Evolutionary conservation across 208 protist species (phyloP), one percentile per base, ranked within the genome.

Genomic region (Blechomonas ayalai): DNA sequence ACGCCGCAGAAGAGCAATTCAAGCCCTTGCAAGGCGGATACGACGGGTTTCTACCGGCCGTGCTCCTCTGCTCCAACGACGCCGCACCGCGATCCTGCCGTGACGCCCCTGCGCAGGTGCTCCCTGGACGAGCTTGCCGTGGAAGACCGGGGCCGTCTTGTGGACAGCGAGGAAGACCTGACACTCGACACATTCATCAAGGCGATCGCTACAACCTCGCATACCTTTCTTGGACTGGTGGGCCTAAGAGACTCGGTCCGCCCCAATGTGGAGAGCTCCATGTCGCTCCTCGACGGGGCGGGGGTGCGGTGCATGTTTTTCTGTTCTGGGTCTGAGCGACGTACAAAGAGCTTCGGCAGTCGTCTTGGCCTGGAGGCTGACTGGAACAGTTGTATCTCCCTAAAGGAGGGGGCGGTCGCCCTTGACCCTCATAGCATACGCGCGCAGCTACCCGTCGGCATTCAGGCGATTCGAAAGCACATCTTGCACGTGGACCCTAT

Each of bases 381-480:
- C 54, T 97, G 92, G 91, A 97, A 97, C 69, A 96, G 87, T 59
- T 97, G 90, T 57, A 97, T 97, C 26, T 94, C 90, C 1, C 60
- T 97, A 8, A 79, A 88, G 41, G 69, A 84, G 40, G 81, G 81
- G 10, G 76, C 74, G n/a, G 86, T 90, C 2, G 61, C 70, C 35
- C 63, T 95, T 9, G 90, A 92, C 51, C 58, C 59, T 27, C 60
- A 80, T 41, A 90, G 83, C 55, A 92, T 95, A 47, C 86, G 89
- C 19, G 92, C 95, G 7, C 82, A 93, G 52, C 68, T 97, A 26
- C 95, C 95, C 7, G 82, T 92, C 35, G 95, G 95, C 31, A 97
- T 97, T 52, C 75, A 82, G 32, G 76, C 85, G 0, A 97, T 97
- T 32, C 67, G 85, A 22, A 79, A 89, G 25, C 95, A 97, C 56